These are phyloP conservation scores for Diaporthe citri DNA, from an alignment of 2,329 filamentous ascomycete species.

Conservation along the genomic window DNA sequence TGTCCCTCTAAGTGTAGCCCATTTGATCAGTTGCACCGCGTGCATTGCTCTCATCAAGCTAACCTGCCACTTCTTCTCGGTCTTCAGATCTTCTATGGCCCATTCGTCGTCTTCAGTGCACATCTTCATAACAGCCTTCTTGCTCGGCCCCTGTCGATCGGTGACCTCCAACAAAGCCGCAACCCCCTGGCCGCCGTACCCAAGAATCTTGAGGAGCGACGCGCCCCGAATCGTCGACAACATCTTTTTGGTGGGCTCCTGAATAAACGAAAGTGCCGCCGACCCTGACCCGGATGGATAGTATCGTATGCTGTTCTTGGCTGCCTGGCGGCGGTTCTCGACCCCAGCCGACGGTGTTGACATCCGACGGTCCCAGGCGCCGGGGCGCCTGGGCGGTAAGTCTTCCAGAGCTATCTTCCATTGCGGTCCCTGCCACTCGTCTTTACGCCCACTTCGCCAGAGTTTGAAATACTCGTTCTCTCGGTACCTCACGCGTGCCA, in stretches of 20 bases:
- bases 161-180: neutral
- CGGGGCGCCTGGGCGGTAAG: neutral
- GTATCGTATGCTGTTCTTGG: neutral
- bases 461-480: conserved; percentile 1
- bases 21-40: neutral
- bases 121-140: neutral
- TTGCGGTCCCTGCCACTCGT: neutral
- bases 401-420: neutral
- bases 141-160: neutral
- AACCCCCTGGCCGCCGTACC: neutral
- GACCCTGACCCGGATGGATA: neutral
- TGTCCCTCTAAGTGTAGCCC: neutral
- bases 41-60: conserved; percentile 13
- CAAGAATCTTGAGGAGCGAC: neutral
- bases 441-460: neutral
- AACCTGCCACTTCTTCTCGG: neutral
- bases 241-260: neutral
- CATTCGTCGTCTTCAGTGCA: neutral
- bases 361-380: neutral
- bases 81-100: neutral
- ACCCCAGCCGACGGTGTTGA: neutral
- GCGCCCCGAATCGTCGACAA: neutral
- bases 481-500: neutral
- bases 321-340: neutral
- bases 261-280: neutral